These are phyloP conservation scores for Rhinocladiella mackenziei DNA, from an alignment of 2,329 filamentous ascomycete genomes.

Conservation along the genomic window DNA sequence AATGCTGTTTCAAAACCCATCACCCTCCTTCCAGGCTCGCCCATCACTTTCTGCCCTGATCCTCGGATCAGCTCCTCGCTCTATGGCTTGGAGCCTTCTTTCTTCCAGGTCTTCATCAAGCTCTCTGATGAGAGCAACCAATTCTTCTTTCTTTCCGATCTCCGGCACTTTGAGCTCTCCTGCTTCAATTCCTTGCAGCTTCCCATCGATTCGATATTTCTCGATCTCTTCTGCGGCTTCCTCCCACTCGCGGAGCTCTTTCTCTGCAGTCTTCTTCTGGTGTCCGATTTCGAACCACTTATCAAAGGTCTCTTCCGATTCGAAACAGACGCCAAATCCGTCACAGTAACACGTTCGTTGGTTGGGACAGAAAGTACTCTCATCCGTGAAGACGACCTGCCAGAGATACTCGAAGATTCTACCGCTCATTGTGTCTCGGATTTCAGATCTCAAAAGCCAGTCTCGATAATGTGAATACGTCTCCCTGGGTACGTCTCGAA, in stretches of 20 bases:
- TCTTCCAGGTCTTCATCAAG: conserved; percentile 43
- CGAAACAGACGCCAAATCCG: conserved; percentile 60
- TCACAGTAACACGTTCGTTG: conserved; percentile 61
- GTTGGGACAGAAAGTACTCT: conserved; percentile 42
- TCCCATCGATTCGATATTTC: conserved; percentile 28
- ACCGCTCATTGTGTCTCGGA: conserved; percentile 55
- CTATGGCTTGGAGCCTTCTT: conserved; percentile 44
- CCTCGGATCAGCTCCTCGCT: conserved; percentile 50
- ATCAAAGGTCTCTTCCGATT: conserved; percentile 46
- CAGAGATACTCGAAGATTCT: conserved; percentile 62
- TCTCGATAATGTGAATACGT: conserved; percentile 57
- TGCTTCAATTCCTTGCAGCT: conserved; percentile 20
- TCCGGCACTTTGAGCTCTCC: conserved; percentile 24
- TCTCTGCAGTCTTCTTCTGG: conserved; percentile 40
- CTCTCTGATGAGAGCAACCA: conserved; percentile 44
- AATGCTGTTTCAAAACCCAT: conserved; percentile 46
- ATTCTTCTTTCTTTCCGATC: conserved; percentile 38
- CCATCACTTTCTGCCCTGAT: conserved; percentile 52
- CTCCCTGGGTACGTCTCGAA: conserved; percentile 50
- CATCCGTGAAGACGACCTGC: conserved; percentile 58
- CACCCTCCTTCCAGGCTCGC: conserved; percentile 53
- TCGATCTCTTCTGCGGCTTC: conserved; percentile 37
- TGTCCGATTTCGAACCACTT: conserved; percentile 48
- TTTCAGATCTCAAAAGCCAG: conserved; percentile 56
- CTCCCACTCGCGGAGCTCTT: conserved; percentile 42